These are phyloP conservation scores for Thamnidium elegans DNA, from an alignment of 192 early-diverging fungal genomes.

Conservation along the genomic window DNA sequence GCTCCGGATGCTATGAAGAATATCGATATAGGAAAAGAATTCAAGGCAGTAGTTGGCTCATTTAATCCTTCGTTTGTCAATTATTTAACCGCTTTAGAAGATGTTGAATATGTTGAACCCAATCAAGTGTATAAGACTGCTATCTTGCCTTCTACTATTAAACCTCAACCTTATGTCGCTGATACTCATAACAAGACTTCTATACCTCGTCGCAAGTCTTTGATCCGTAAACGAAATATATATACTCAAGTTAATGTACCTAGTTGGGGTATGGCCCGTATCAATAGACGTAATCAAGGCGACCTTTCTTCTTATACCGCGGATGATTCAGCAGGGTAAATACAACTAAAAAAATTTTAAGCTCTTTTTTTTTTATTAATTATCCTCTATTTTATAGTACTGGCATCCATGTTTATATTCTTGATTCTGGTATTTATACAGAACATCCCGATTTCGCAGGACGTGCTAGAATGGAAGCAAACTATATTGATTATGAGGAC, in stretches of 20 bases:
- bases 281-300: slow-evolving; percentile 36
- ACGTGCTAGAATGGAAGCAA: slow-evolving; percentile 41
- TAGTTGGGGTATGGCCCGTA: slow-evolving; percentile 52
- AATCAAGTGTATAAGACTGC: slow-evolving; percentile 26
- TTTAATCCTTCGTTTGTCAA: slow-evolving; percentile 23
- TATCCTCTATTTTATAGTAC: slow-evolving; percentile 3
- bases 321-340: slow-evolving; percentile 57
- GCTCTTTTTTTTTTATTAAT: slow-evolving; percentile 6
- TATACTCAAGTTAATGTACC: background rate
- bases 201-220: background rate
- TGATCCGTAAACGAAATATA: background rate
- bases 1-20: background rate
- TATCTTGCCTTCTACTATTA: background rate
- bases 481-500: slow-evolving; percentile 37
- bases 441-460: slow-evolving; percentile 49
- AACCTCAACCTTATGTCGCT: background rate
- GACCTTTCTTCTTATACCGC: slow-evolving; percentile 47
- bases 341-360: background rate
- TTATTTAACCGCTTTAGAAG: slow-evolving; percentile 11
- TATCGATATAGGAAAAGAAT: slow-evolving; percentile 7
- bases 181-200: background rate
- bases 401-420: slow-evolving; percentile 61
- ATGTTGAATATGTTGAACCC: slow-evolving; percentile 29
- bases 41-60: slow-evolving; percentile 14
- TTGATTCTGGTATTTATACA: slow-evolving; percentile 59